Base-by-base conservation (phyloP, 768 basidiomycete genomes). In the Cyclocybe cylindracea region DNA sequence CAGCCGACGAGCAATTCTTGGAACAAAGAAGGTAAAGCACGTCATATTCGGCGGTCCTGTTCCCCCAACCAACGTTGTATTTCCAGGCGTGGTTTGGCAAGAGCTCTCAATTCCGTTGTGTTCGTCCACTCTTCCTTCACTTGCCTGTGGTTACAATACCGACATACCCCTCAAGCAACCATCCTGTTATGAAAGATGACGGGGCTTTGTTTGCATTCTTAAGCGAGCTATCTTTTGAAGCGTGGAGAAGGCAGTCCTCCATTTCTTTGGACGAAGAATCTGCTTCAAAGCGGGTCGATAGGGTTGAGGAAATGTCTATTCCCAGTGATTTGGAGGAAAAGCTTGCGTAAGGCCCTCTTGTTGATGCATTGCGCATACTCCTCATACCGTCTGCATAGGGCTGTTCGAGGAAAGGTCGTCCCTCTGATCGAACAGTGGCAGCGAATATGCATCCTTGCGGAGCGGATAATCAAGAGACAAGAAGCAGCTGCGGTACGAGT, bases 321-420 rank as follows among this genome's bases (percentile, higher is more conserved):
- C 96, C 96, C 3, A 85, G 89, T 53, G 94, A 98, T 69, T 76
- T 98, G 7, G 92, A 94, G 54, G 89, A 94, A 44, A 96, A 95
- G 65, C 82, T 98, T 50, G 77, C 79, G 88, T 89, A 72, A 52
- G n/a, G 81, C 18, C 35, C 14, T 29, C 9, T 14, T 19, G 41
- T 39, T 32, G 33, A 29, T 24, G 50, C 54, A 34, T 9, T 41
- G 47, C 41, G 32, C 49, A 14, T 42, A 42, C 41, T 7, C 33
- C 51, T 50, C 56, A 53, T 35, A 58, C 35, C 8, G 32, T 36
- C 56, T 43, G 52, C 46, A 32, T 64, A 94, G 92, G 33, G 73
- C 82, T 38, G 80, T 94, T n/a, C 85, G 91, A 45, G 78, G 80
- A 41, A 89, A 84, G 67, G 71, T 96, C n/a, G 78, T 73, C 39